Base-by-base conservation (phyloP, 163 green algal genomes). In the Prototheca stagnorum region DNA sequence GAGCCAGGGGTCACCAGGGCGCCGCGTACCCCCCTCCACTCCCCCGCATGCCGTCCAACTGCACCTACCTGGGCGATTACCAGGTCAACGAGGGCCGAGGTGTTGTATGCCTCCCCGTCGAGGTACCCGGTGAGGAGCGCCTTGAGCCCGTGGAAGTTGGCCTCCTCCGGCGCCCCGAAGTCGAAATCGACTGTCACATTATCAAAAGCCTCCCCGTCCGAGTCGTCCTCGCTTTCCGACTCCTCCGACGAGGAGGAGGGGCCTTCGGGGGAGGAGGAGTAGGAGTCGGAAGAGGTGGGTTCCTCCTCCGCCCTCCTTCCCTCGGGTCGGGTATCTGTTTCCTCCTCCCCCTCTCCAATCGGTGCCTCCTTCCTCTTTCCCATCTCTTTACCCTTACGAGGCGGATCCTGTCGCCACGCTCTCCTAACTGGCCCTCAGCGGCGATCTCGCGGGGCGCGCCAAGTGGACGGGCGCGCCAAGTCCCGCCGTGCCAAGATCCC, bases 101-200 rank as follows among this genome's bases (percentile, higher is more conserved):
- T 65, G 43, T 78, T 62, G 47, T 73, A 95, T 24, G 60, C 26
- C 31, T 65, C 47, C 2, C 83, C 85, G 53, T 94, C 83, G 35
- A 95, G 63, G 56, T 82, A 92, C 2, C 43, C 72, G 27, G 62
- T 49, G 49, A 95, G 60, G 51, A 95, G 61, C 3, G 67, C 65
- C 37, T 79, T 84, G 12, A 95, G 57, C 20, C 85, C 85, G 14
- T 82, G 80, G 44, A 88, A 94, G 64, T 95, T 86, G 0, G 55
- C 53, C 24, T 88, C 76, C 44, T 73, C 54, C 4, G 85, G 84
- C 20, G 84, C 73, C 36, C 79, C 85, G 47, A 94, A 95, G 39
- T 91, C 70, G 47, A 95, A 88, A 29, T 90, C 61, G 0, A 92
- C 73, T 21, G 85, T 54, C 1, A 93, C 65, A 16, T 70, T 51